Base-by-base conservation (phyloP, 805 yeast genomes). In the Starmerella geochares region DNA sequence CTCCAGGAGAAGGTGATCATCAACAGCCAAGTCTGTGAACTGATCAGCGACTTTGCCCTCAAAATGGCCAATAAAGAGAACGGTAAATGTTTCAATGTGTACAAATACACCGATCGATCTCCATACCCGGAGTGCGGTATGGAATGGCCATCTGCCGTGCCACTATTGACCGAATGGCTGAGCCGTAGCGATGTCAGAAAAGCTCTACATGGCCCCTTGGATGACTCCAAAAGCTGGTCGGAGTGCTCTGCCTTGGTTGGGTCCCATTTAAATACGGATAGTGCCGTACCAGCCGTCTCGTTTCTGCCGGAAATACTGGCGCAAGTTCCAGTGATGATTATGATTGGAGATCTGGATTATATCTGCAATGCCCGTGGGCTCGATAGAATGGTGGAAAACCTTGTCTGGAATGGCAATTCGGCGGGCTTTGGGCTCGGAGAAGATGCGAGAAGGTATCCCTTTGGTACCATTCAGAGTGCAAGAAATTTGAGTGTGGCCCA, bases 281-380 rank as follows among this genome's bases (percentile, higher is more conserved):
- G 72, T 6, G 73, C 86, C 0, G 62, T 64, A 31, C 86, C 90
- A 2, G 67, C 95, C 0, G 71, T 83, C 33, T 71, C 73, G 17
- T 65, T 86, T 38, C 64, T 92, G n/a, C 90, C 95, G 0, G 70
- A 65, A 0, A 59, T 92, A 23, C 67, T 88, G 37, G 70, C 72
- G 40, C 63, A 77, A 16, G 49, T 76, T 4, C 82, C 83, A 13
- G 70, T 92, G 13, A 65, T 86, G 59, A 68, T 92, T 48, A 86
- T 86, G 68, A 82, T 83, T 60, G 98, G 98, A 39, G 86, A 83
- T 57, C 77, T 80, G 58, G 98, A 92, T 66, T 74, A 86, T 40
- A 83, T 92, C 49, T 92, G 98, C 68, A 92, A 92, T 62, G 76
- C 78, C 60, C 58, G 74, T 37, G 95, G 96, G 20, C 79, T 86